Conservation (phyloP, 176 grass and related monocot genomes). For the Otatea glauca region DNA sequence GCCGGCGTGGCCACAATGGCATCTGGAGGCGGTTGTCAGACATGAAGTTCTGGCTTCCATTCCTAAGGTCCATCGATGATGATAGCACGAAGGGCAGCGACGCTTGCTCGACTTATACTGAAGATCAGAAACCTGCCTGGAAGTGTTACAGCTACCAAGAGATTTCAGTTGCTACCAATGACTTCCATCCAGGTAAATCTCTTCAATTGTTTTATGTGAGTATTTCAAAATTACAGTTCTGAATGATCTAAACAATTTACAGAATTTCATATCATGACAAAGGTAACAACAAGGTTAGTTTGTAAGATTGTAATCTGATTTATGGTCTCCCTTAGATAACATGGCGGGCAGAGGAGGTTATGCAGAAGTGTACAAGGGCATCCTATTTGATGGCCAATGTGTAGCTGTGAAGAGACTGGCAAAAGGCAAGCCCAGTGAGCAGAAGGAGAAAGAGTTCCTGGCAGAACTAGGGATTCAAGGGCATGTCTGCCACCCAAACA, state of each 20-base stretch:
- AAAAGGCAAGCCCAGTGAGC: constrained; percentile 63
- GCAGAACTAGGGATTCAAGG: constrained; percentile 85
- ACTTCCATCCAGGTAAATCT: constrained; percentile 70
- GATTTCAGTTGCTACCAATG: constrained; percentile 69
- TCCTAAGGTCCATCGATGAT: constrained; percentile 50
- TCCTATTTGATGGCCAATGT: constrained; percentile 63
- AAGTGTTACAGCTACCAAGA: constrained; percentile 84
- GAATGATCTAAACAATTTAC: neutral
- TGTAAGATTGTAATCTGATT: neutral
- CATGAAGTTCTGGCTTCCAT: constrained; percentile 74
- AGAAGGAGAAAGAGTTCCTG: constrained; percentile 90
- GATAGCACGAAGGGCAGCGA: constrained; percentile 57
- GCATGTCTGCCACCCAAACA: constrained; percentile 94
- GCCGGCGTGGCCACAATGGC: constrained; percentile 48
- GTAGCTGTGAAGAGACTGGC: constrained; percentile 85
- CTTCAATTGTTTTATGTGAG: neutral
- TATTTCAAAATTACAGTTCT: neutral
- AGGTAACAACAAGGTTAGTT: neutral
- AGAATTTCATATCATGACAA: neutral
- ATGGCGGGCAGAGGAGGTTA: constrained; percentile 88
- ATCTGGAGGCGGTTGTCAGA: constrained; percentile 75
- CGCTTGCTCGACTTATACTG: constrained; percentile 38
- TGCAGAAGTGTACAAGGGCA: constrained; percentile 87
- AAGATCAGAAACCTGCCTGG: constrained; percentile 76
- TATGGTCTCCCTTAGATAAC: constrained; percentile 60